Evolutionary conservation across 78 protist species (phyloP).

Genomic region (Anaeramoeba flamelloides): DNA sequence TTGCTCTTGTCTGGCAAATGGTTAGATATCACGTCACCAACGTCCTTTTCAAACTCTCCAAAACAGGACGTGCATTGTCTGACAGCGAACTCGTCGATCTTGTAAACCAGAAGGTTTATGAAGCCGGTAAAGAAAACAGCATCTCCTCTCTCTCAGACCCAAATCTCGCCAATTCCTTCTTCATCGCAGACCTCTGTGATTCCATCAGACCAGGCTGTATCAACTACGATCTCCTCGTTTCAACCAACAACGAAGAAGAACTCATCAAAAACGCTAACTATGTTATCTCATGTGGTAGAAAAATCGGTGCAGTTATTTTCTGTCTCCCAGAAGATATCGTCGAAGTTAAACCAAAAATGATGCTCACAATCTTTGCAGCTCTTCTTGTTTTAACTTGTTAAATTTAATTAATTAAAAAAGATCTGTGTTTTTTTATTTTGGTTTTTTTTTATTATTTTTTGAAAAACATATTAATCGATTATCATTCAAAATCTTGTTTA

Average conservation of each 20-base stretch:
- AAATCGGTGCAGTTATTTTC: conserved; percentile 7
- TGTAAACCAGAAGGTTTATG: too few species aligned
- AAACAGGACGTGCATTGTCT: too few species aligned
- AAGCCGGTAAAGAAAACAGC: background rate
- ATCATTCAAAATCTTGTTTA: too few species aligned
- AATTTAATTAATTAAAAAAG: too few species aligned
- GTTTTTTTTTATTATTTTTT: too few species aligned
- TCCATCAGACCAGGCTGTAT: conserved; percentile 11
- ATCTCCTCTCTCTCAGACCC: background rate
- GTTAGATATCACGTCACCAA: conserved; percentile 7
- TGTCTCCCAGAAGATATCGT: conserved; percentile 14
- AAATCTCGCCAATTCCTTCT: background rate
- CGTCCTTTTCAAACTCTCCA: background rate
- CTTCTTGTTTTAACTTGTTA: too few species aligned
- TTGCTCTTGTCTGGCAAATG: conserved; percentile 24
- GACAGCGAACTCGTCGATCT: too few species aligned
- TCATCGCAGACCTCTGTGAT: background rate
- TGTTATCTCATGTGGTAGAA: conserved; percentile 10
- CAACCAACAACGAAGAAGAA: conserved; percentile 44
- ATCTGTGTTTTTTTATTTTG: too few species aligned
- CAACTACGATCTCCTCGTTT: background rate
- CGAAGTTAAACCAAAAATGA: conserved; percentile 12
- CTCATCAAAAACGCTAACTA: conserved; percentile 32
- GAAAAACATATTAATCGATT: too few species aligned
- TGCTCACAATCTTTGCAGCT: conserved; percentile 12